Conservation (phyloP, 2,329 filamentous ascomycete genomes). For the Fusarium solani-melongenae region DNA sequence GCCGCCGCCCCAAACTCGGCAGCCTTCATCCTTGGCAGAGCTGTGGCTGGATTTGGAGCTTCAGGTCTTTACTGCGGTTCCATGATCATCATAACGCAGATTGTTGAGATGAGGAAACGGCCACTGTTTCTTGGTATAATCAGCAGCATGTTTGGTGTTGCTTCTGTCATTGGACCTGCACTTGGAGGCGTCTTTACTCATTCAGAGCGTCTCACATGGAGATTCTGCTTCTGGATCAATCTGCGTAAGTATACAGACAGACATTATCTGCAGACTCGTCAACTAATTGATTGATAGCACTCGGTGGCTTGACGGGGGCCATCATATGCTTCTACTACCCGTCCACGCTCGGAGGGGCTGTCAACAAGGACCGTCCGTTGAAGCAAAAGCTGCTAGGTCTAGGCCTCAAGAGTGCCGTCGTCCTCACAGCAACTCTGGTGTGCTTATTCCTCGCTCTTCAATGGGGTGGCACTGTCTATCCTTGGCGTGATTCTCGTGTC, state of each 20-base stretch:
- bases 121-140: slow-evolving; percentile 30
- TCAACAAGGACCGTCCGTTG: not conserved
- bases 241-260: slow-evolving; percentile 13
- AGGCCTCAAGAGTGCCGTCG: slow-evolving; percentile 24
- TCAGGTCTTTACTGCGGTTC: slow-evolving; percentile 29
- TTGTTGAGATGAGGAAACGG: slow-evolving; percentile 24
- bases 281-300: not conserved
- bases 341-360: slow-evolving; percentile 10
- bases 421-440: slow-evolving; percentile 16
- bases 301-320: slow-evolving; percentile 17
- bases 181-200: slow-evolving; percentile 37
- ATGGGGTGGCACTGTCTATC: slow-evolving; percentile 36
- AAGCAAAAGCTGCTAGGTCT: slow-evolving; percentile 16
- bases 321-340: slow-evolving; percentile 26
- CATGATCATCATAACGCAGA: slow-evolving; percentile 21
- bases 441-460: slow-evolving; percentile 40
- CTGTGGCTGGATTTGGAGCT: slow-evolving; percentile 50
- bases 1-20: slow-evolving; percentile 45
- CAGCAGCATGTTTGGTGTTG: slow-evolving; percentile 37
- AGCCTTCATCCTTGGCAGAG: slow-evolving; percentile 53
- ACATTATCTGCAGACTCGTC: fast-evolving
- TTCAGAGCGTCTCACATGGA: slow-evolving; percentile 32
- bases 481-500: slow-evolving; percentile 37
- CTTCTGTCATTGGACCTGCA: slow-evolving; percentile 29
- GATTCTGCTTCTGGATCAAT: slow-evolving; percentile 41